Conservation (phyloP, 768 basidiomycete genomes). For the Pleurotus pulmonarius region DNA sequence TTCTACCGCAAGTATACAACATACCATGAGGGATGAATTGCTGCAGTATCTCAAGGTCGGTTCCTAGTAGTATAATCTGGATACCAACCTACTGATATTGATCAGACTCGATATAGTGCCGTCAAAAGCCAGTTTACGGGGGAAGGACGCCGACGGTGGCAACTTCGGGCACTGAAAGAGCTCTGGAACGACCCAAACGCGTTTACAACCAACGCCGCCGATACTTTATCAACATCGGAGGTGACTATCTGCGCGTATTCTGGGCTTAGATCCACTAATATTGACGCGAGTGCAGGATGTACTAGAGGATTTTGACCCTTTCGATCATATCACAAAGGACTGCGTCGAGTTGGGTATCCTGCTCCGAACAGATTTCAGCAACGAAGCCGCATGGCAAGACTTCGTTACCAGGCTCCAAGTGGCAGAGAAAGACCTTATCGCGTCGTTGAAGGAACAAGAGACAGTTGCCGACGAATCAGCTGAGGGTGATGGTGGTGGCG, state of each 20-base stretch:
- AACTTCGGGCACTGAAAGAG: slow-evolving; percentile 6
- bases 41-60: background rate
- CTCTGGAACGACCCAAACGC: slow-evolving; percentile 9
- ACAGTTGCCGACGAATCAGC: background rate
- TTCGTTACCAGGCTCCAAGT: slow-evolving; percentile 49
- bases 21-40: slow-evolving; percentile 3
- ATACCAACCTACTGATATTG: background rate
- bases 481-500: slow-evolving; percentile 22
- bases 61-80: background rate
- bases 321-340: slow-evolving; percentile 43
- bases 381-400: slow-evolving; percentile 61
- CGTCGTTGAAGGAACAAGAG: slow-evolving; percentile 20
- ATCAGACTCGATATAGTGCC: slow-evolving; percentile 6
- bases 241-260: background rate
- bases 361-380: slow-evolving; percentile 69
- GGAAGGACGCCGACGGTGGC: slow-evolving; percentile 11
- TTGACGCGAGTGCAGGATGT: slow-evolving; percentile 15
- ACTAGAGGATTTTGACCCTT: slow-evolving; percentile 46
- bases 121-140: slow-evolving; percentile 5
- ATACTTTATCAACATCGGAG: background rate
- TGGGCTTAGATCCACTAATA: no score
- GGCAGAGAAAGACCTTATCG: slow-evolving; percentile 54
- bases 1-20: no score
- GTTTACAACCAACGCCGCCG: background rate
- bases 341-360: slow-evolving; percentile 55